phyloP scores from a whole-genome alignment of 2,329 filamentous ascomycete genomes.

The Fusarium luffae region DNA sequence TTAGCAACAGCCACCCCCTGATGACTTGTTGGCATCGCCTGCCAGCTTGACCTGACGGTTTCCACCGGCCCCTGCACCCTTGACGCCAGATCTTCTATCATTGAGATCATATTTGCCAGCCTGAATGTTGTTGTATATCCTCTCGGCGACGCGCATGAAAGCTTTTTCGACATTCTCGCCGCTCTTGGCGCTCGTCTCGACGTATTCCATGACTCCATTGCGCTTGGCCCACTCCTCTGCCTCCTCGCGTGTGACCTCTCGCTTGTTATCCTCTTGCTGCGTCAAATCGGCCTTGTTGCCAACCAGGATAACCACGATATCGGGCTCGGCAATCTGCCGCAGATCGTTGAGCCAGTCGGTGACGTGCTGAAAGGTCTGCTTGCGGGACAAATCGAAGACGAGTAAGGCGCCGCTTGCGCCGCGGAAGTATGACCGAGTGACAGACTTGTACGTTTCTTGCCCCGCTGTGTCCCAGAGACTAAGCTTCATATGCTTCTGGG shows the following conservation, averaged over 20 bases:
- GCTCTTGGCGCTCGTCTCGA: constrained; percentile 96
- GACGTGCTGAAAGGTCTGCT: constrained; percentile 85
- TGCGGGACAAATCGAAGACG: constrained; percentile 93
- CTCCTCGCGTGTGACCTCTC: constrained; percentile 84
- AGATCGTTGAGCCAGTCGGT: constrained; percentile 95
- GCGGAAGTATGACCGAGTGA: constrained; percentile 93
- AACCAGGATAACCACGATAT: constrained; percentile 93
- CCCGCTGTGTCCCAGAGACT: constrained; percentile 96
- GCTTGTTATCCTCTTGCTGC: constrained; percentile 66
- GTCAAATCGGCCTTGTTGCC: constrained; percentile 95
- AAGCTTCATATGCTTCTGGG: constrained; percentile 88
- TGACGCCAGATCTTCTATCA: constrained; percentile 91
- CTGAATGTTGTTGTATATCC: constrained; percentile 97
- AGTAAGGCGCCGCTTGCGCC: constrained; percentile 78
- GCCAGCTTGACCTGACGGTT: constrained; percentile 60
- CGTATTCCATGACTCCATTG: constrained; percentile 91
- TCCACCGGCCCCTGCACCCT: constrained; percentile 69
- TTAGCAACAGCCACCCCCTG: constrained; percentile 62
- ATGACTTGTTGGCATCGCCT: constrained; percentile 54
- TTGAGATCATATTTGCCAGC: constrained; percentile 94
- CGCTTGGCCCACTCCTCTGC: constrained; percentile 88
- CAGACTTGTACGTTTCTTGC: constrained; percentile 97
- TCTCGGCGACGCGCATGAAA: constrained; percentile 91
- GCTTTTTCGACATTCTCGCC: constrained; percentile 94
- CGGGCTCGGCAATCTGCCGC: constrained; percentile 92